Conservation (phyloP, 2,329 filamentous ascomycete genomes). For the Xylaria sp. region DNA sequence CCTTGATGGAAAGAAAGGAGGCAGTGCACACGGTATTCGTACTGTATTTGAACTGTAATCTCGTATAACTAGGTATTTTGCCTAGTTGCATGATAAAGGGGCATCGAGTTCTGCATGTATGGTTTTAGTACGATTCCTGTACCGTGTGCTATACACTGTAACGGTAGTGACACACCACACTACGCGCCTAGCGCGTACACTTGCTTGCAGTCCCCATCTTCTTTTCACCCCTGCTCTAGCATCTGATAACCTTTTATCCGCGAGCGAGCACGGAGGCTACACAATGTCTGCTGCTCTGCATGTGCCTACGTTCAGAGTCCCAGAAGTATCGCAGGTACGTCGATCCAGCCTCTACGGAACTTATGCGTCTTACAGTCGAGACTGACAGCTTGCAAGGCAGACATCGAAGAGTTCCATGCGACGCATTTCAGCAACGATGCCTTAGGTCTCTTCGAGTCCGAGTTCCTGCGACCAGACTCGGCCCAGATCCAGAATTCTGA, state of each 20-base stretch:
- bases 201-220: not conserved
- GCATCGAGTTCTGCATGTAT: too few relatives aligned
- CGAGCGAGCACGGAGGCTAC: slow-evolving; percentile 1
- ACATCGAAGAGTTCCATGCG: slow-evolving; percentile 53
- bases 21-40: not conserved
- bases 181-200: too few relatives aligned
- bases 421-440: slow-evolving; percentile 52
- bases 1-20: not conserved
- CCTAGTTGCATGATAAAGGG: not conserved
- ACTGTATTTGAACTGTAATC: not conserved
- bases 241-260: not conserved
- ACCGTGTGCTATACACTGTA: too few relatives aligned
- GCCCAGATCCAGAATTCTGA: slow-evolving; percentile 18
- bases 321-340: slow-evolving; percentile 37
- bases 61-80: not conserved
- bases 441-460: slow-evolving; percentile 40
- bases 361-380: slow-evolving; percentile 10
- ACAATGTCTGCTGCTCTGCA: slow-evolving; percentile 24
- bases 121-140: too few relatives aligned
- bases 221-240: not conserved
- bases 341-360: not conserved
- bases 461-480: slow-evolving; percentile 39
- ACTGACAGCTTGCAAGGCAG: slow-evolving; percentile 43
- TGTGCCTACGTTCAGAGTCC: slow-evolving; percentile 25
- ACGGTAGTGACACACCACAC: too few relatives aligned